Evolutionary conservation across 257 asterid genomes (phyloP).

Genomic region (Capsicum chinense): DNA sequence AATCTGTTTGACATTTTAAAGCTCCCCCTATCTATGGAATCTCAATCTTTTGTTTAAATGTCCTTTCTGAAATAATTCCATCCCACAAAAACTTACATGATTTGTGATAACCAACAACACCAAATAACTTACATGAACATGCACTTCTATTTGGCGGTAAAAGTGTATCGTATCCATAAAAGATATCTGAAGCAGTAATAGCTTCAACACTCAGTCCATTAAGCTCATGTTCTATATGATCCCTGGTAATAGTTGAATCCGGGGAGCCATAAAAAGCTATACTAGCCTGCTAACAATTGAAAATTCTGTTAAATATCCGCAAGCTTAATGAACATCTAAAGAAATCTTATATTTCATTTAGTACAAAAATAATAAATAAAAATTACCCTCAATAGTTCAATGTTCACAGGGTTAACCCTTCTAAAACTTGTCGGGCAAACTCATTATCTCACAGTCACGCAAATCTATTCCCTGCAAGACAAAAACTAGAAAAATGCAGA

Average conservation of each 20-base stretch:
- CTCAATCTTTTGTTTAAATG: too few relatives aligned
- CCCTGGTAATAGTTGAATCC: slow-evolving; percentile 78
- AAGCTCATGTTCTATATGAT: slow-evolving; percentile 66
- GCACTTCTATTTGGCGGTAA: too few relatives aligned
- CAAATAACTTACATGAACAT: too few relatives aligned
- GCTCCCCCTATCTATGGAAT: too few relatives aligned
- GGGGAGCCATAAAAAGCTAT: slow-evolving; percentile 74
- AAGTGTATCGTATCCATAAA: too few relatives aligned
- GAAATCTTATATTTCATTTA: neutral
- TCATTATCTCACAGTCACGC: slow-evolving; percentile 38
- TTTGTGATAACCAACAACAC: too few relatives aligned
- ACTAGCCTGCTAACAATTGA: slow-evolving; percentile 81
- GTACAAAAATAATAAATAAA: slow-evolving; percentile 7
- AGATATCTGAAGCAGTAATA: too few relatives aligned
- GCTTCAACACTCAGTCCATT: slow-evolving; percentile 60
- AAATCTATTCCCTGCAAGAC: slow-evolving; percentile 62
- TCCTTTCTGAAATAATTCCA: too few relatives aligned
- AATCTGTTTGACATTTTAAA: too few relatives aligned
- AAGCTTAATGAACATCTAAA: slow-evolving; percentile 20
- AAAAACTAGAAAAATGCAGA: neutral
- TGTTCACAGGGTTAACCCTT: slow-evolving; percentile 41
- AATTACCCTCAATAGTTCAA: slow-evolving; percentile 69
- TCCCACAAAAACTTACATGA: too few relatives aligned
- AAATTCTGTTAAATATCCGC: slow-evolving; percentile 53
- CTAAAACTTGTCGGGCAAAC: slow-evolving; percentile 39